Evolutionary conservation across 129 eudicot species (phyloP).

Genomic region (Tagetes patula): DNA sequence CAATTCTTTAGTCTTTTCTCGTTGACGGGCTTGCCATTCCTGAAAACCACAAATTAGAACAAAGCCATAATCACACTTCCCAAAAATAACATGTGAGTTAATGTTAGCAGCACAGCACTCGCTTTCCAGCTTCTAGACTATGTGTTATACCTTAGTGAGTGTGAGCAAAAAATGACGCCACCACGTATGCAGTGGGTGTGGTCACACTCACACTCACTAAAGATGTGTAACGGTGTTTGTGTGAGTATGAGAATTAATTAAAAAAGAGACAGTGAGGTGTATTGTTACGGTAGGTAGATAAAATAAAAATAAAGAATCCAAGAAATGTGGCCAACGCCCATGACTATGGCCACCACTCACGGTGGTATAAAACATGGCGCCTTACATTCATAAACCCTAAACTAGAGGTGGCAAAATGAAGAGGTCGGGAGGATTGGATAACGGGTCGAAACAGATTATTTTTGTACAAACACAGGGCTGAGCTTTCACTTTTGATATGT

Average conservation of each 20-base stretch:
- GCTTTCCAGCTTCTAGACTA: too few relatives aligned
- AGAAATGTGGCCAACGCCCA: too few relatives aligned
- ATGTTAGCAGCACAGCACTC: background rate
- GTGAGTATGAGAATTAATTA: too few relatives aligned
- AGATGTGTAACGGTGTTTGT: too few relatives aligned
- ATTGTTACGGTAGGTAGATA: too few relatives aligned
- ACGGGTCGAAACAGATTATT: background rate
- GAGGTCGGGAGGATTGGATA: background rate
- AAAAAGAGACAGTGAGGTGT: too few relatives aligned
- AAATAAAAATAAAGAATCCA: too few relatives aligned
- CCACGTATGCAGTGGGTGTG: too few relatives aligned
- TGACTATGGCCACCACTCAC: too few relatives aligned
- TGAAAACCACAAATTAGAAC: conserved; percentile 14
- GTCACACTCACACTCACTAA: too few relatives aligned
- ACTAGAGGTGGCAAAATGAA: conserved; percentile 1
- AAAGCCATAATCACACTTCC: background rate
- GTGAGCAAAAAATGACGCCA: too few relatives aligned
- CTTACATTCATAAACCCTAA: background rate
- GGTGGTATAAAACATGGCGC: background rate
- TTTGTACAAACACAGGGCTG: background rate
- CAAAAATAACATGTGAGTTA: background rate
- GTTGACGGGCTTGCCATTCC: conserved; percentile 96
- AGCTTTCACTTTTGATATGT: background rate
- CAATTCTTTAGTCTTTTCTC: conserved; percentile 83
- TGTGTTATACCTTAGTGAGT: too few relatives aligned